phyloP scores from a whole-genome alignment of 306 rosid species.

The Echinosophora koreensis region DNA sequence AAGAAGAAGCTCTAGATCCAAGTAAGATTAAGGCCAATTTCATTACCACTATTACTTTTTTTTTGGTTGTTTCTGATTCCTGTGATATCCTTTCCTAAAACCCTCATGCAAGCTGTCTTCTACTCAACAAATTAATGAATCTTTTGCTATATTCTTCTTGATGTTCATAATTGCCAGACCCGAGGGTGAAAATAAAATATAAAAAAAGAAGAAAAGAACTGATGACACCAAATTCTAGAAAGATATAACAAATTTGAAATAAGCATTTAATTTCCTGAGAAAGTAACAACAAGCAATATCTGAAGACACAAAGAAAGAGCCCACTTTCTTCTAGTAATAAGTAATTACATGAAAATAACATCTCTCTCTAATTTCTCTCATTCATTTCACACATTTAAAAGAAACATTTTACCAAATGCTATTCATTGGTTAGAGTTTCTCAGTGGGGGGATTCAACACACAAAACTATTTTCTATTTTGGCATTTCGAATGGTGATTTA shows the following conservation, averaged over 20 bases:
- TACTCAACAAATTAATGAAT: constrained; percentile 6
- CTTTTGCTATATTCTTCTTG: constrained; percentile 37
- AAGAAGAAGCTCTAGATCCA: constrained; percentile 16
- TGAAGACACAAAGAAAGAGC: constrained; percentile 8
- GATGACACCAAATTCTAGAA: neutral
- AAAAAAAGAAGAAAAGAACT: neutral
- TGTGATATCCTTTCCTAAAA: constrained; percentile 35
- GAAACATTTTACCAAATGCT: constrained; percentile 40
- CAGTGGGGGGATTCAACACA: constrained; percentile 15
- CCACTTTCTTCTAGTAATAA: neutral
- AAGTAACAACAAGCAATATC: constrained; percentile 9
- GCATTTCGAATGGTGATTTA: constrained; percentile 12
- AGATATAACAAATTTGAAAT: neutral
- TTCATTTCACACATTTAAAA: constrained; percentile 28
- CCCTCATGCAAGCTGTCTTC: constrained; percentile 37
- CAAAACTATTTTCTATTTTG: neutral
- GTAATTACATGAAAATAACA: constrained; percentile 31
- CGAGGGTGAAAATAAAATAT: neutral
- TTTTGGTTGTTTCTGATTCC: constrained; percentile 28
- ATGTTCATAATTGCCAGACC: constrained; percentile 16
- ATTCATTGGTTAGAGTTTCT: constrained; percentile 22
- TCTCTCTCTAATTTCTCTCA: neutral
- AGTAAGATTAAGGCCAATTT: constrained; percentile 25
- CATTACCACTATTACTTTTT: neutral
- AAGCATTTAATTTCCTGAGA: constrained; percentile 36